Percentiles rank a stretch among this genome's conserved stretches.
These are phyloP conservation scores for Moricandia moricandioides DNA, from an alignment of 345 rosid genomes.

Conservation along the genomic window DNA sequence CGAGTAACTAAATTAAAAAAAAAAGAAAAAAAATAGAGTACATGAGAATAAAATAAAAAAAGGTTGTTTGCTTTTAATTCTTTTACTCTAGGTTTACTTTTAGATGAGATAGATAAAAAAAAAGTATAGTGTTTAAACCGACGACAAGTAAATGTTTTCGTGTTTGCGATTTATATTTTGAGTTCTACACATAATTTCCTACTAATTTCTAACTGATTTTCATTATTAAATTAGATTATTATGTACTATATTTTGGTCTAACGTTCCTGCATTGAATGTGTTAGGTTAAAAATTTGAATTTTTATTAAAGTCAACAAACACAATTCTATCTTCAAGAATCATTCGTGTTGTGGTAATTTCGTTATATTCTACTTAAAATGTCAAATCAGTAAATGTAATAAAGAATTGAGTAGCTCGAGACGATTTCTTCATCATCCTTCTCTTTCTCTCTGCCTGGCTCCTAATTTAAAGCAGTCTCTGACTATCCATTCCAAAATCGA, in stretches of 20 bases:
- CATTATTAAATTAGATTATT: not conserved
- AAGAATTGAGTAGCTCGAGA: constrained; percentile 30
- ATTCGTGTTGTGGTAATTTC: not conserved
- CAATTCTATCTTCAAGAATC: not conserved
- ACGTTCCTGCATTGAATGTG: not conserved
- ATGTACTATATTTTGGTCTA: not conserved
- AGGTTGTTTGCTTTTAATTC: too few relatives aligned
- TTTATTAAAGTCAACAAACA: not conserved
- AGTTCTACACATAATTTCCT: not conserved
- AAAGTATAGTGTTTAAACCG: too few relatives aligned
- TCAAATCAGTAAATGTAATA: constrained; percentile 25
- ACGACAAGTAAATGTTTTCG: too few relatives aligned
- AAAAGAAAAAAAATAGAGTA: too few relatives aligned
- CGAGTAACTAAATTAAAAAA: too few relatives aligned
- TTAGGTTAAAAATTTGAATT: not conserved
- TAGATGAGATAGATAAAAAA: too few relatives aligned
- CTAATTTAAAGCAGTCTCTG: constrained; percentile 19
- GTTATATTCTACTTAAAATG: not conserved
- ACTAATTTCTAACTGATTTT: not conserved
- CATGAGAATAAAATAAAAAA: too few relatives aligned
- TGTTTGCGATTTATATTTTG: not conserved
- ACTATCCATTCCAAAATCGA: constrained; percentile 31
- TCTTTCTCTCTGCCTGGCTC: constrained; percentile 1
- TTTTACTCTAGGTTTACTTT: too few relatives aligned
- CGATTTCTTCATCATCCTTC: constrained; percentile 4